Evolutionary conservation across 192 early-diverging fungal genomes (phyloP).

Genomic region (Mortierella antarctica): DNA sequence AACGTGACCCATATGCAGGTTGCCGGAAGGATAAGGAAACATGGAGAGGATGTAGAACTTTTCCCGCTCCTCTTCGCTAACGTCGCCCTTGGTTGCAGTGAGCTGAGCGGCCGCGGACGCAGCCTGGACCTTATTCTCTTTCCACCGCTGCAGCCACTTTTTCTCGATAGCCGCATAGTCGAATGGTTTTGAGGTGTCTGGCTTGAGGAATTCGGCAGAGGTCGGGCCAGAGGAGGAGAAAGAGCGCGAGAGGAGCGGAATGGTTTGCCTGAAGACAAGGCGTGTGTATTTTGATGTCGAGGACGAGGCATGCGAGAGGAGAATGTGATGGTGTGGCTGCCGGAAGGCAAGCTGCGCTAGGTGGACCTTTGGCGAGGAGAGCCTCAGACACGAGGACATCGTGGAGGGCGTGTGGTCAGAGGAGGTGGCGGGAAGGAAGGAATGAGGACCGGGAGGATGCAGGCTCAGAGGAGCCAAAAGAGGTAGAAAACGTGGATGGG

Average conservation of each 20-base stretch:
- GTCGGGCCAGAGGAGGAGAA: conserved; percentile 11
- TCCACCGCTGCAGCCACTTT: conserved; percentile 72
- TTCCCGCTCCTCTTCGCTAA: conserved; percentile 35
- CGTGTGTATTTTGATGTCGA: background rate
- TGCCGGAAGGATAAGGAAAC: conserved; percentile 97
- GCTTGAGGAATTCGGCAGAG: conserved; percentile 3
- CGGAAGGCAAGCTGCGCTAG: background rate
- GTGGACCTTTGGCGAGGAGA: conserved; percentile 6
- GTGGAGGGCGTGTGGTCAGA: background rate
- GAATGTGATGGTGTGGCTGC: background rate
- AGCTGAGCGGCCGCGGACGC: background rate
- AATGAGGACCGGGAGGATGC: background rate
- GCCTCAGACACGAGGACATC: conserved; percentile 25
- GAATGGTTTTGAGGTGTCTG: conserved; percentile 7
- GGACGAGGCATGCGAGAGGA: background rate
- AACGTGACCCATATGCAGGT: conserved; percentile 95
- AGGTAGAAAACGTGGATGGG: too few species aligned
- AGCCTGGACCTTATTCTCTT: conserved; percentile 21
- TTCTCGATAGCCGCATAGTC: conserved; percentile 67
- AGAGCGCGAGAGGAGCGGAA: conserved; percentile 8
- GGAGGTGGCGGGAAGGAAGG: background rate
- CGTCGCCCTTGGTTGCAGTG: background rate
- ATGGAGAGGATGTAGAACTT: conserved; percentile 90
- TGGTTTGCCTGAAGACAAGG: background rate
- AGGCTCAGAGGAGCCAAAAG: too few species aligned